Percentiles rank a stretch among this genome's conserved stretches.
Evolutionary conservation across 208 protist species (phyloP).

Genomic region (Histomonas meleagridis): DNA sequence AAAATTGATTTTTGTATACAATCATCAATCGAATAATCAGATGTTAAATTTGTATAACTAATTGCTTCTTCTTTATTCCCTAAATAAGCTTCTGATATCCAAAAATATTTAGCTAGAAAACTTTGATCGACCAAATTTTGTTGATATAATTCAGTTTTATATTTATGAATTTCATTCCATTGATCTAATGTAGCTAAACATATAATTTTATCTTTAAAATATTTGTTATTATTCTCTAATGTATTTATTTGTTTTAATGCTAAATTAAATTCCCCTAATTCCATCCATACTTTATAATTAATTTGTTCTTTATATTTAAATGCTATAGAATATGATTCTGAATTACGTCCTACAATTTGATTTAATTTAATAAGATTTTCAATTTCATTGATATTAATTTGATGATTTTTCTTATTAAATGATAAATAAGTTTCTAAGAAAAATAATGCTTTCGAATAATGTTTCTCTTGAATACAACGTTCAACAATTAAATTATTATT

Average conservation of each 20-base stretch:
- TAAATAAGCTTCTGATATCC: neutral
- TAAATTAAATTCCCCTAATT: neutral
- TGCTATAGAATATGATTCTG: neutral
- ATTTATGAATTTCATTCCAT: neutral
- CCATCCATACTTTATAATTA: neutral
- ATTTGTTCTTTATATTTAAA: neutral
- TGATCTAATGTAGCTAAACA: neutral
- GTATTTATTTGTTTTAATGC: neutral
- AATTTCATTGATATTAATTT: no score
- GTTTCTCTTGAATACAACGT: neutral
- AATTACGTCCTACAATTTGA: neutral
- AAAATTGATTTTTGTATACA: slow-evolving; percentile 15
- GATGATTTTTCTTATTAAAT: neutral
- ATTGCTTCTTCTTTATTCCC: slow-evolving; percentile 21
- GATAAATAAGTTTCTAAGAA: neutral
- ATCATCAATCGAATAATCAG: neutral
- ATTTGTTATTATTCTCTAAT: neutral
- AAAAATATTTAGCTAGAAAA: neutral
- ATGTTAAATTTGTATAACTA: neutral
- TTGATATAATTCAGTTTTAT: neutral
- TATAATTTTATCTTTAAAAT: neutral
- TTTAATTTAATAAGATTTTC: neutral
- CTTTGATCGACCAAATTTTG: neutral
- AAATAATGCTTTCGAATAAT: neutral
- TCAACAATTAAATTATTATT: neutral